phyloP scores from a whole-genome alignment of 1,284 basidiomycete genomes.

The Cutaneotrichosporon cyanovorans region DNA sequence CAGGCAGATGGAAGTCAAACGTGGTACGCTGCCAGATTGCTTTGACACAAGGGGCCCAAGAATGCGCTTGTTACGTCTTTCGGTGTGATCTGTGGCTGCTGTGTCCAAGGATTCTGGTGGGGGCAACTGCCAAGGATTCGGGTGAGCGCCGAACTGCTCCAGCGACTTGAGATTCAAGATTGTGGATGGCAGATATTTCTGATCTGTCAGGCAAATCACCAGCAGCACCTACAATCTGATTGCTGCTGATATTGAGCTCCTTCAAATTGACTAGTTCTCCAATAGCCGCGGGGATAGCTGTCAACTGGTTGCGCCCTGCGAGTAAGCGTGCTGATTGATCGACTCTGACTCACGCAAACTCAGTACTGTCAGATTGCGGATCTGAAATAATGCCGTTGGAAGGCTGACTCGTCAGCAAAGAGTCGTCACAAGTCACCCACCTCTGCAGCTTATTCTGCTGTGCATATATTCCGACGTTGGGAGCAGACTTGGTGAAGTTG shows the following conservation, averaged over 20 bases:
- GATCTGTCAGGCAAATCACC: background rate
- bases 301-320: conserved; percentile 36
- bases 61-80: background rate
- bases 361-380: conserved; percentile 37
- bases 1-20: conserved; percentile 31
- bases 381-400: conserved; percentile 42
- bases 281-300: conserved; percentile 39
- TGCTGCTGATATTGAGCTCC: conserved; percentile 42
- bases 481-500: conserved; percentile 5
- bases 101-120: too few relatives aligned
- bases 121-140: conserved; percentile 28
- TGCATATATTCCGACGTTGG: conserved; percentile 20
- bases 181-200: conserved; percentile 40
- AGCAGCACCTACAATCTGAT: conserved; percentile 36
- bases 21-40: conserved; percentile 16
- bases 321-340: background rate
- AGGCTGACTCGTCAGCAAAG: conserved; percentile 20
- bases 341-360: conserved; percentile 25
- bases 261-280: conserved; percentile 36
- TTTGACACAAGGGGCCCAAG: conserved; percentile 1
- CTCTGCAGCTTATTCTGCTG: conserved; percentile 30
- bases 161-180: conserved; percentile 32
- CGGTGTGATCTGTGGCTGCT: too few relatives aligned
- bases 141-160: conserved; percentile 20
- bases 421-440: conserved; percentile 16